Evolutionary conservation across 2,329 filamentous ascomycete genomes (phyloP).

Genomic region (Thielaviopsis punctulata): DNA sequence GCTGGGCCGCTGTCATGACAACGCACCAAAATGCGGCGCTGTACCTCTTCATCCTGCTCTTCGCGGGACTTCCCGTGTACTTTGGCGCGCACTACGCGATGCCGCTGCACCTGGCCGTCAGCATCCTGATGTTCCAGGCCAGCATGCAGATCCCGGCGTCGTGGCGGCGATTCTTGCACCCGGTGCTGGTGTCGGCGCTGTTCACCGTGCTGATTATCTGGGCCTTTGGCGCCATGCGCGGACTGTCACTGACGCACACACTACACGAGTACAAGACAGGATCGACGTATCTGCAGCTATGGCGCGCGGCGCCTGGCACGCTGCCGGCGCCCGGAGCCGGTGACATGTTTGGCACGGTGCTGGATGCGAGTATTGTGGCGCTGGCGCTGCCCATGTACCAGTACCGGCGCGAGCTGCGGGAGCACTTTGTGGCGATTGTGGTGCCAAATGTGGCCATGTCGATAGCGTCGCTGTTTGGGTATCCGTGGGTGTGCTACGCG

Average conservation of each 20-base stretch:
- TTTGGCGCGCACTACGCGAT: slow-evolving; percentile 34
- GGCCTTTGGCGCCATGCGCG: slow-evolving; percentile 29
- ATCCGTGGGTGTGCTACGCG: slow-evolving; percentile 35
- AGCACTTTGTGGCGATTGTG: slow-evolving; percentile 36
- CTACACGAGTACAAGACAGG: slow-evolving; percentile 34
- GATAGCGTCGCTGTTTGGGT: slow-evolving; percentile 36
- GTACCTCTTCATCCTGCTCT: slow-evolving; percentile 28
- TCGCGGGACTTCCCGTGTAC: slow-evolving; percentile 37
- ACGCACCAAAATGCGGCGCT: slow-evolving; percentile 28
- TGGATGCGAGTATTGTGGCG: slow-evolving; percentile 41
- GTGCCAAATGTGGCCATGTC: slow-evolving; percentile 35
- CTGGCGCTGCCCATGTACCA: slow-evolving; percentile 44
- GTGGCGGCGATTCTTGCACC: slow-evolving; percentile 37
- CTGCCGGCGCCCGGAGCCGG: slow-evolving; percentile 32
- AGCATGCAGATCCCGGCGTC: slow-evolving; percentile 30
- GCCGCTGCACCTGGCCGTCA: slow-evolving; percentile 29
- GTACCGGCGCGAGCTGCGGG: slow-evolving; percentile 36
- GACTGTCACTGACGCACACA: slow-evolving; percentile 23
- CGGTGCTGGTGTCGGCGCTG: slow-evolving; percentile 37
- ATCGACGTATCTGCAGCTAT: slow-evolving; percentile 35
- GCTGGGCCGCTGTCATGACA: slow-evolving; percentile 31
- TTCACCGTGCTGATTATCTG: slow-evolving; percentile 35
- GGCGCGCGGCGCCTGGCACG: slow-evolving; percentile 16
- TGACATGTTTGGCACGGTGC: slow-evolving; percentile 34
- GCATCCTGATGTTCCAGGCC: slow-evolving; percentile 33